Evolutionary conservation across 2,329 filamentous ascomycete species (phyloP).

Genomic region (Ophiocordyceps polyrhachis-furcata): DNA sequence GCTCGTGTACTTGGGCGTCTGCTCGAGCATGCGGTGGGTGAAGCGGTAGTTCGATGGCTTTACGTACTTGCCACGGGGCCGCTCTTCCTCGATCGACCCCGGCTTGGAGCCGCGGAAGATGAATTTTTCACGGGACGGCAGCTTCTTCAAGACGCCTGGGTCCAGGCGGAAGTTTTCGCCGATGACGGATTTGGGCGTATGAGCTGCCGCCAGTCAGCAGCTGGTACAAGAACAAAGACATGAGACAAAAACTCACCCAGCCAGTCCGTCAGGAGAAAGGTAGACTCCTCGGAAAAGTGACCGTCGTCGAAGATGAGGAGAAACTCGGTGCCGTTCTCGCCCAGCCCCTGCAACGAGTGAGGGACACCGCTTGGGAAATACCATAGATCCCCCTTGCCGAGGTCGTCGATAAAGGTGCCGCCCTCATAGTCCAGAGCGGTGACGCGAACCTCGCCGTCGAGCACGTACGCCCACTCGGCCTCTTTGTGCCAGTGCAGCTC

Average conservation of each 20-base stretch:
- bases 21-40: constrained; percentile 52
- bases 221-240: background rate
- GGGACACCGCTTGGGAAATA: constrained; percentile 65
- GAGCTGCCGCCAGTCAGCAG: constrained; percentile 22
- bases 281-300: constrained; percentile 40
- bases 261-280: constrained; percentile 58
- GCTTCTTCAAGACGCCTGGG: constrained; percentile 49
- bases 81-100: constrained; percentile 44
- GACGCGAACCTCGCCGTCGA: constrained; percentile 51
- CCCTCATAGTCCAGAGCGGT: constrained; percentile 59
- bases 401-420: constrained; percentile 58
- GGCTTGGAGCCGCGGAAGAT: constrained; percentile 56
- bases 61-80: constrained; percentile 38
- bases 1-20: constrained; percentile 44
- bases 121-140: constrained; percentile 52
- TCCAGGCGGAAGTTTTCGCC: constrained; percentile 59
- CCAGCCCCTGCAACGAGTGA: constrained; percentile 57
- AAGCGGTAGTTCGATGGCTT: constrained; percentile 51
- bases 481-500: constrained; percentile 72
- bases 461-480: constrained; percentile 60
- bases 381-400: constrained; percentile 62
- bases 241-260: constrained; percentile 26
- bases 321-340: constrained; percentile 37
- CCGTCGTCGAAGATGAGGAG: constrained; percentile 31
- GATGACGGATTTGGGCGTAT: constrained; percentile 53